These are phyloP conservation scores for Vigna angularis DNA, from an alignment of 306 rosid genomes.

Conservation along the genomic window DNA sequence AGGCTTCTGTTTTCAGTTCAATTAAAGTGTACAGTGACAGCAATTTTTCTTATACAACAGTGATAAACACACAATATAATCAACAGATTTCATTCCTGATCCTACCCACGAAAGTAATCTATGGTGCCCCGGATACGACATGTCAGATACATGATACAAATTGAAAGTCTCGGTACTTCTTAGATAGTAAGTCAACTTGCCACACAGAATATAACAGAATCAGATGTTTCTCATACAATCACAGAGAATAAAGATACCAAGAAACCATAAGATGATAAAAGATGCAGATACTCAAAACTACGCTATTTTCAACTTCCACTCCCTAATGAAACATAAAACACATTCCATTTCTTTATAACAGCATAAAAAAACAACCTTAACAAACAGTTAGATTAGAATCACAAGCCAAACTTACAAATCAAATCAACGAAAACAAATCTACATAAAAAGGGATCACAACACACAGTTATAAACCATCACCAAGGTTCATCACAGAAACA, in stretches of 20 bases:
- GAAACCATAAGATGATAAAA: background rate
- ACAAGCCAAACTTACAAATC: background rate
- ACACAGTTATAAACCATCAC: constrained; percentile 5
- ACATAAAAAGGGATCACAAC: background rate
- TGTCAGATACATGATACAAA: no score
- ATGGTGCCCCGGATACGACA: no score
- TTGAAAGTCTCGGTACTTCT: no score
- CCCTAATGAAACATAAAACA: background rate
- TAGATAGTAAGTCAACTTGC: background rate
- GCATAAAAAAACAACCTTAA: background rate
- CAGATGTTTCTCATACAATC: background rate
- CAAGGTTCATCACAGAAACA: constrained; percentile 14
- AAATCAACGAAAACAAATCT: background rate
- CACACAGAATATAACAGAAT: background rate
- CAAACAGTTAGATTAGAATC: background rate
- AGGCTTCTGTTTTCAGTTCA: background rate
- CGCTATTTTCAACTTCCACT: background rate
- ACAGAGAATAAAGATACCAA: background rate
- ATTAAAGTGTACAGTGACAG: background rate
- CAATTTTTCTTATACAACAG: background rate
- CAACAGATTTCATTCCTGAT: no score
- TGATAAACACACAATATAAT: background rate
- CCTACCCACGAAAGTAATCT: no score
- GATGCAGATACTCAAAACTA: background rate
- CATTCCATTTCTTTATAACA: no score